Evolutionary conservation across 2,329 filamentous ascomycete genomes (phyloP).

Genomic region (Aspergillus sp.): DNA sequence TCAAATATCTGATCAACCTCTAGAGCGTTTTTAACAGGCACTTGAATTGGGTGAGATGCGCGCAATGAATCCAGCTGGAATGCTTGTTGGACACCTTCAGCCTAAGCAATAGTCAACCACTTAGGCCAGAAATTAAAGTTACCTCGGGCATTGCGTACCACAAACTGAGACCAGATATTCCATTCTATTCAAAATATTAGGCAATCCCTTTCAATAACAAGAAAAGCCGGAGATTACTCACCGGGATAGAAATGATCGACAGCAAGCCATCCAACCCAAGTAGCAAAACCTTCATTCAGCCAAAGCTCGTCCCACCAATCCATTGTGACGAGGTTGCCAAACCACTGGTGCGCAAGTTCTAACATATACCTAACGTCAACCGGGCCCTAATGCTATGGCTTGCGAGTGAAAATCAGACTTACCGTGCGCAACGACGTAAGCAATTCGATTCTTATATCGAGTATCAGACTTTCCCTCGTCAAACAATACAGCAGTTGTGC

Average conservation of each 20-base stretch:
- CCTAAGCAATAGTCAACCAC: conserved; percentile 51
- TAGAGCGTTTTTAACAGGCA: conserved; percentile 87
- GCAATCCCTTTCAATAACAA: neutral
- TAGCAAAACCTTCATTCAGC: conserved; percentile 96
- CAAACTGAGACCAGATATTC: conserved; percentile 97
- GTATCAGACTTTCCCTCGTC: conserved; percentile 89
- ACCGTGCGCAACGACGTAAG: conserved; percentile 93
- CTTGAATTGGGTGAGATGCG: conserved; percentile 93
- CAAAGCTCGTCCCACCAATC: conserved; percentile 95
- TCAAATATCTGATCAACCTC: conserved; percentile 99
- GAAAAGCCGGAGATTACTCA: conserved; percentile 30
- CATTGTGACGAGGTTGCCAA: conserved; percentile 93
- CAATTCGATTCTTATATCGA: conserved; percentile 87
- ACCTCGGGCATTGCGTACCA: conserved; percentile 65
- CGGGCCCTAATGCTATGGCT: neutral
- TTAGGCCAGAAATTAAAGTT: conserved; percentile 37
- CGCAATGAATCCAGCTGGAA: conserved; percentile 87
- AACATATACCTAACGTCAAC: neutral
- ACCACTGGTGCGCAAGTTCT: conserved; percentile 95
- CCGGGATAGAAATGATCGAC: conserved; percentile 84
- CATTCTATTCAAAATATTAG: conserved; percentile 61
- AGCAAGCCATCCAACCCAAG: conserved; percentile 95
- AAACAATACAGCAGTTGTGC: conserved; percentile 93
- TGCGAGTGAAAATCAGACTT: conserved; percentile 13
- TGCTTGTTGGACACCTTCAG: conserved; percentile 89